phyloP scores from a whole-genome alignment of 2,329 filamentous ascomycete species.

The Sarocladium strictum region DNA sequence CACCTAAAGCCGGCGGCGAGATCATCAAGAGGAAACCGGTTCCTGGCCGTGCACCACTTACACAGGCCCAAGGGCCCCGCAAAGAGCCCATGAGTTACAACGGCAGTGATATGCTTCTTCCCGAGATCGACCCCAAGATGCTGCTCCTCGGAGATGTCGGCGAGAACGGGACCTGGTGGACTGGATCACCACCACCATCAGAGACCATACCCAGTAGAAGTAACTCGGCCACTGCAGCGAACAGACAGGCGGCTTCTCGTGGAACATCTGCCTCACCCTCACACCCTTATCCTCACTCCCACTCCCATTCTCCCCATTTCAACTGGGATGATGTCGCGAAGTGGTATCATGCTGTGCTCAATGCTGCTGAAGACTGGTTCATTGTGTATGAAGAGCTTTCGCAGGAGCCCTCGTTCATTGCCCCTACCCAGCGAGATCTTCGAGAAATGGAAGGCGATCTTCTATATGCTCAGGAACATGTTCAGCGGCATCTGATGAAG shows the following conservation, averaged over 20 bases:
- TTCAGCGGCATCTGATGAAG: constrained; percentile 67
- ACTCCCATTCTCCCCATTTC: constrained; percentile 54
- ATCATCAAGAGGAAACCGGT: constrained; percentile 21
- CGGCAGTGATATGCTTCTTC: constrained; percentile 18
- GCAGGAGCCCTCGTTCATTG: constrained; percentile 21
- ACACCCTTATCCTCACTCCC: constrained; percentile 11
- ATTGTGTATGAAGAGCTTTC: constrained; percentile 49
- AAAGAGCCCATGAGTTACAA: constrained; percentile 13
- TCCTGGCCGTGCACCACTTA: constrained; percentile 2
- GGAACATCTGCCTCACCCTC: background rate
- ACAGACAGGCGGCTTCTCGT: background rate
- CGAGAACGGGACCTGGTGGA: constrained; percentile 82
- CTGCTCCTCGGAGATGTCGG: constrained; percentile 68
- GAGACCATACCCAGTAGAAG: constrained; percentile 11
- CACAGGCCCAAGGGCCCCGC: constrained; percentile 3
- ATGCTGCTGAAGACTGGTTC: constrained; percentile 63
- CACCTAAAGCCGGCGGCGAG: background rate
- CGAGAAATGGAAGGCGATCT: constrained; percentile 40
- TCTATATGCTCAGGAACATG: constrained; percentile 58
- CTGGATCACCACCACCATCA: constrained; percentile 29
- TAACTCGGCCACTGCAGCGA: background rate
- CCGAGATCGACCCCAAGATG: constrained; percentile 68
- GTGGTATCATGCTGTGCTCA: constrained; percentile 69
- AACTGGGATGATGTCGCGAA: constrained; percentile 66
- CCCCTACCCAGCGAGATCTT: constrained; percentile 29